These are phyloP conservation scores for Fusarium sp. DNA, from an alignment of 2,329 filamentous ascomycete species.

Conservation along the genomic window DNA sequence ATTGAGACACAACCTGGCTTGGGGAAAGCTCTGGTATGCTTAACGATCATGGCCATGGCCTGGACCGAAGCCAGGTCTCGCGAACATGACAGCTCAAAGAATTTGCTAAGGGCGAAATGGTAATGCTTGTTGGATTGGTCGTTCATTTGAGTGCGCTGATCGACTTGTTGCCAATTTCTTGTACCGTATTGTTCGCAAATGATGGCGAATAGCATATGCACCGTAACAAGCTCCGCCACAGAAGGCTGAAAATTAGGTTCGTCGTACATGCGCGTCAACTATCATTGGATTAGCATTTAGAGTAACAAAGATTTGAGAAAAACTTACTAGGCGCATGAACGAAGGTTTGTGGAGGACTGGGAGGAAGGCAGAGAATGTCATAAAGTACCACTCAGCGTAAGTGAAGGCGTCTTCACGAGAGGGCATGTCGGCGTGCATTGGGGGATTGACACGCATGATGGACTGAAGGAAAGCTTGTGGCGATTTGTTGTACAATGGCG, in stretches of 20 bases:
- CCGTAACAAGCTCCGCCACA: slow-evolving; percentile 72
- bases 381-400: slow-evolving; percentile 81
- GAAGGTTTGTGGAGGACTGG: slow-evolving; percentile 82
- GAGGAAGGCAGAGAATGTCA: slow-evolving; percentile 75
- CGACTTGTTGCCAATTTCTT: slow-evolving; percentile 69
- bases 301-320: not conserved
- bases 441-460: slow-evolving; percentile 68
- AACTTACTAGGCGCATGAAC: slow-evolving; percentile 73
- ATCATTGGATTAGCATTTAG: slow-evolving; percentile 22
- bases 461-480: slow-evolving; percentile 76
- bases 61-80: slow-evolving; percentile 76
- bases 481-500: slow-evolving; percentile 75
- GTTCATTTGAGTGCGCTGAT: slow-evolving; percentile 66
- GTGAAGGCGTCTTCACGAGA: slow-evolving; percentile 71
- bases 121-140: slow-evolving; percentile 80
- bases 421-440: slow-evolving; percentile 70
- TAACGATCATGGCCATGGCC: slow-evolving; percentile 76
- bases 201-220: slow-evolving; percentile 83
- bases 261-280: slow-evolving; percentile 76
- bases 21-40: slow-evolving; percentile 80
- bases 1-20: slow-evolving; percentile 81
- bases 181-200: slow-evolving; percentile 83
- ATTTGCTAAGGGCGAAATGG: slow-evolving; percentile 77
- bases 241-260: slow-evolving; percentile 72
- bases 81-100: slow-evolving; percentile 71